Evolutionary conservation across 495 filamentous ascomycete genomes (phyloP), one percentile per base, ranked within the genome.

Genomic region (Cercophora sp.): DNA sequence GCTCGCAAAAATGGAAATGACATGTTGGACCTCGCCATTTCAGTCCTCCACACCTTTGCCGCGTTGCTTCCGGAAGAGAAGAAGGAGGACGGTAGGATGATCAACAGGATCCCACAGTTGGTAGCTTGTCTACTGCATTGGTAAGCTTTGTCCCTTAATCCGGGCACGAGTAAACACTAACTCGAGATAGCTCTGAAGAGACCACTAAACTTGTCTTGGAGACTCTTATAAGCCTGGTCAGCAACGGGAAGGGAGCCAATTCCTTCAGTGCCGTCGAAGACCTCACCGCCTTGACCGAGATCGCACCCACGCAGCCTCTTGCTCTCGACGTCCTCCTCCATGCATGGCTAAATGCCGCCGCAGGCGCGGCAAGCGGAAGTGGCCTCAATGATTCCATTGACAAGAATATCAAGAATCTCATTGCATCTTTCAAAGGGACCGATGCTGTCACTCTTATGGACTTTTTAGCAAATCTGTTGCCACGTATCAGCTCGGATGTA

Each of bases 1-100:
- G 15, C 48, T 15, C 25, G 23, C 4, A 49, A 59, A 13, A 45
- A 52, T 20, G 66, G 77, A 4, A 74, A 67, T 42, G 74, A 79
- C 48, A 83, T 86, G 81, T 68, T 84, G 2, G 79, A 80, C 52
- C 59, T 86, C 11, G 81, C 80, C 1, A 77, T 85, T 5, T 70
- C 76, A 20, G 71, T 87, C 5, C 58, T 85, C 5, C 78, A 83
- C 53, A 79, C 79, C 0, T 87, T 86, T 41, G 62, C 74, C 9
- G 64, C 69, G 3, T 57, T 85, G 23, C 57, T 86, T 4, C 75
- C 79, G 0, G 68, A 72, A 4, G 62, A 65, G 1, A 63, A 66
- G 16, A 67, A 61, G 22, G 58, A 70, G 15, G 66, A 81, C 43
- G 49, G 55, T 18, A 76, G 64, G 36, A 52, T 85, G 36, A 57